Evolutionary conservation across 208 protist species (phyloP).

Genomic region (Entamoeba histolytica): DNA sequence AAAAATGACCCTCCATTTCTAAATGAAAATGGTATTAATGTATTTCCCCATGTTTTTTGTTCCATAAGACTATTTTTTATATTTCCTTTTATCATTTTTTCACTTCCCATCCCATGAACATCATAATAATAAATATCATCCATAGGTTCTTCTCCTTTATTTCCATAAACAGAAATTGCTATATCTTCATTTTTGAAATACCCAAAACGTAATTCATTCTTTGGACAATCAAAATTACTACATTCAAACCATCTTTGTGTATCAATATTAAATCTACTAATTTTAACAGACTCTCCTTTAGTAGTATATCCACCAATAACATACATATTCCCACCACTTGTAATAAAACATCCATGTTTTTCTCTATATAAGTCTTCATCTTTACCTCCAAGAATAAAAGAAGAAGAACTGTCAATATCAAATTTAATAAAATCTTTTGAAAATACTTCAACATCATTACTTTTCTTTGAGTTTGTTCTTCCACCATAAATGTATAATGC

Average conservation of each 20-base stretch:
- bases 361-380: neutral
- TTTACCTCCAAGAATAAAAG: neutral
- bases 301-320: neutral
- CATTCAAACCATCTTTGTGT: neutral
- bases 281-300: neutral
- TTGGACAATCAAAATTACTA: neutral
- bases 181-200: neutral
- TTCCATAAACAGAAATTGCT: neutral
- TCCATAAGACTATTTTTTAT: neutral
- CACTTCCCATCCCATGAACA: neutral
- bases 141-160: neutral
- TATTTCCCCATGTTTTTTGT: neutral
- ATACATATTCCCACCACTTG: neutral
- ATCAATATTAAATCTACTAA: neutral
- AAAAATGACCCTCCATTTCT: neutral
- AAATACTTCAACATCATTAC: neutral
- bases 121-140: neutral
- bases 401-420: neutral
- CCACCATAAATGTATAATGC: neutral
- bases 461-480: neutral
- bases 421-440: neutral
- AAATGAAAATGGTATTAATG: neutral
- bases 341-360: neutral
- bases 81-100: neutral
- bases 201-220: neutral